Evolutionary conservation across 805 yeast genomes (phyloP).

Genomic region (Metschnikowia shivogae): DNA sequence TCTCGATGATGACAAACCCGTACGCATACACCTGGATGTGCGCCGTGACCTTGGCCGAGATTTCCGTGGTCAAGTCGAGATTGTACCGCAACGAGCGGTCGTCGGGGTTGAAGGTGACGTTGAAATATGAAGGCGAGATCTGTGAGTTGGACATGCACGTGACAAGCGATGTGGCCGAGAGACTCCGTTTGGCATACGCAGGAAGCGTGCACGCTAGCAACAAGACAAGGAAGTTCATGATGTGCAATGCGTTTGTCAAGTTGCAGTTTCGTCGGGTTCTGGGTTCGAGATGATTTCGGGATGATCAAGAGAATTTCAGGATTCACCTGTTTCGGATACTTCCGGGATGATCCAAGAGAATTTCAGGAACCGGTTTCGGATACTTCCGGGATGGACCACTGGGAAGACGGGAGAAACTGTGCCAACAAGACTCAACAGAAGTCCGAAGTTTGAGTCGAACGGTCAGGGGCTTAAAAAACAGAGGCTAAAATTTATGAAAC

Average conservation of each 20-base stretch:
- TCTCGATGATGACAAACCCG: slow-evolving; percentile 67
- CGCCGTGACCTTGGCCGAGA: slow-evolving; percentile 65
- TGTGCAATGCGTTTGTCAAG: neutral
- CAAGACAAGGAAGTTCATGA: slow-evolving; percentile 10
- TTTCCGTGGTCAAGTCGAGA: slow-evolving; percentile 63
- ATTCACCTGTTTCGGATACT: no score
- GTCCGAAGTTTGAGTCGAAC: neutral
- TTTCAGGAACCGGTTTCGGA: neutral
- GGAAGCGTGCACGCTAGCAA: slow-evolving; percentile 12
- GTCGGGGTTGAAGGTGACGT: slow-evolving; percentile 73
- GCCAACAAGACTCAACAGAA: neutral
- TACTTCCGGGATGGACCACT: no score
- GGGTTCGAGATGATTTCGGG: no score
- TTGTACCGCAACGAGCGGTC: slow-evolving; percentile 63
- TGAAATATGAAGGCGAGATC: slow-evolving; percentile 67
- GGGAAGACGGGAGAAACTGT: neutral
- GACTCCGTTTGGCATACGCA: slow-evolving; percentile 22
- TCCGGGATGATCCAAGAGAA: neutral
- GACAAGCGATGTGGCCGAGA: slow-evolving; percentile 70
- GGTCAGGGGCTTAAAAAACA: neutral
- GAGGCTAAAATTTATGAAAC: neutral
- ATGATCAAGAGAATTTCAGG: neutral
- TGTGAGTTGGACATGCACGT: slow-evolving; percentile 79
- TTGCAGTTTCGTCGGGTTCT: no score
- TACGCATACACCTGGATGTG: slow-evolving; percentile 76